Percentiles rank a stretch among this genome's conserved stretches.
Conservation (phyloP, 2,329 filamentous ascomycete genomes). For the Colletotrichum cordylinicola region DNA sequence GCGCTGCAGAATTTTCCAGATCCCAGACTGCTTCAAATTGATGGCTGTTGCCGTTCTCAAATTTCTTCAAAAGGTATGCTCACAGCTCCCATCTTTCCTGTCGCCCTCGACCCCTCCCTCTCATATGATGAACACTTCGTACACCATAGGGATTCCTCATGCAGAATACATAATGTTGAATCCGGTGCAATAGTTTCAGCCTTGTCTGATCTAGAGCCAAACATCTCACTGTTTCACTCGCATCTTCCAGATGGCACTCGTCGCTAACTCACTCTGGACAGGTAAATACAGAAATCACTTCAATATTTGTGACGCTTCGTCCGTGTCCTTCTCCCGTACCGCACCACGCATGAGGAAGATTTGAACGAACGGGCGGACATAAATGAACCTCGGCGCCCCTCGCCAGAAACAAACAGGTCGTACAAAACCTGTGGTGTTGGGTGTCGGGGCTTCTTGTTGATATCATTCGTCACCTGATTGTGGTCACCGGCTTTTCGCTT, state of each 20-base stretch:
- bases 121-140: constrained; percentile 63
- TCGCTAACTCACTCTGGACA: constrained; percentile 45
- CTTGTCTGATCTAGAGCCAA: constrained; percentile 65
- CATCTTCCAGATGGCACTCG: constrained; percentile 21
- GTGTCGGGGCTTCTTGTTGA: constrained; percentile 65
- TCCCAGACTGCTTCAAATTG: constrained; percentile 47
- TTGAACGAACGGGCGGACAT: constrained; percentile 77
- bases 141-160: constrained; percentile 73
- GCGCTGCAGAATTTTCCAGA: not conserved
- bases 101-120: constrained; percentile 28
- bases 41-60: constrained; percentile 34
- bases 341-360: constrained; percentile 59
- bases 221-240: constrained; percentile 25
- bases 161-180: constrained; percentile 70
- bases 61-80: constrained; percentile 15
- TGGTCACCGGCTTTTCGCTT: constrained; percentile 28
- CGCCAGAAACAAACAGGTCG: constrained; percentile 60
- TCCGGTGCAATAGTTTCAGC: constrained; percentile 68
- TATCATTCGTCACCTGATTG: constrained; percentile 68
- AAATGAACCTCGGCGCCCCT: constrained; percentile 58
- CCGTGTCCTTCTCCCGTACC: constrained; percentile 20
- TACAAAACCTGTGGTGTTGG: constrained; percentile 67
- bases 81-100: not conserved
- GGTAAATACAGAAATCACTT: constrained; percentile 39
- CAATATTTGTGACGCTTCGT: not conserved